These are phyloP conservation scores for Gypsophila paniculata DNA, from an alignment of 179 eudicot genomes.

Conservation along the genomic window DNA sequence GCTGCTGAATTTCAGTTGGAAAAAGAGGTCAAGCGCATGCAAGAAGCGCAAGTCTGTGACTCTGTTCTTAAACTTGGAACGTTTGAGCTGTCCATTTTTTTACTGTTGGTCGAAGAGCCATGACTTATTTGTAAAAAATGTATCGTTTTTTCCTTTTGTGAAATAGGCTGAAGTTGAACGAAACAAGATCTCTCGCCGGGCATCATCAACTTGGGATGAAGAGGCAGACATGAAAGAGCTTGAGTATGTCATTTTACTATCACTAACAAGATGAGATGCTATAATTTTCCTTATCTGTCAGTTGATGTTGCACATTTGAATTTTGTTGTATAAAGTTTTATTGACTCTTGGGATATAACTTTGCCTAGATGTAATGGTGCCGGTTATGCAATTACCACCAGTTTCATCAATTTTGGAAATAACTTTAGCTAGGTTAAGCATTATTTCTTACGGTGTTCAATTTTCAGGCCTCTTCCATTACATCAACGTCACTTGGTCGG, in stretches of 20 bases:
- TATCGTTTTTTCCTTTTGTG: neutral
- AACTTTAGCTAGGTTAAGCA: neutral
- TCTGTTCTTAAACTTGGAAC: constrained; percentile 23
- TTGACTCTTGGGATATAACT: neutral
- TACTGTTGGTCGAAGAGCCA: neutral
- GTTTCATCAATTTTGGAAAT: neutral
- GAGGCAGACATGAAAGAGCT: constrained; percentile 89
- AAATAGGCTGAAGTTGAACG: constrained; percentile 92
- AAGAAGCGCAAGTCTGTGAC: constrained; percentile 87
- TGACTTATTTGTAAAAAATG: neutral
- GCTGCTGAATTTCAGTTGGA: constrained; percentile 97
- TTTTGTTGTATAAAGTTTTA: neutral
- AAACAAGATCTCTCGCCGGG: constrained; percentile 71
- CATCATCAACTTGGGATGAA: constrained; percentile 86
- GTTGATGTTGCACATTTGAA: neutral
- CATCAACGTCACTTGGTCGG: constrained; percentile 89
- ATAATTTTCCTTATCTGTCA: neutral
- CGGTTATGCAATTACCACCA: too few relatives aligned
- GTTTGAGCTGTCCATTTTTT: neutral
- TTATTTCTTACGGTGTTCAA: constrained; percentile 18
- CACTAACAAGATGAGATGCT: constrained; percentile 15
- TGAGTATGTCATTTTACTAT: constrained; percentile 53
- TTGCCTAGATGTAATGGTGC: neutral
- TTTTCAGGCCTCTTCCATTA: constrained; percentile 88
- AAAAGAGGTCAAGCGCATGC: constrained; percentile 83